Conservation (phyloP, 305 asterid species). For the Fraxinus sp. region DNA sequence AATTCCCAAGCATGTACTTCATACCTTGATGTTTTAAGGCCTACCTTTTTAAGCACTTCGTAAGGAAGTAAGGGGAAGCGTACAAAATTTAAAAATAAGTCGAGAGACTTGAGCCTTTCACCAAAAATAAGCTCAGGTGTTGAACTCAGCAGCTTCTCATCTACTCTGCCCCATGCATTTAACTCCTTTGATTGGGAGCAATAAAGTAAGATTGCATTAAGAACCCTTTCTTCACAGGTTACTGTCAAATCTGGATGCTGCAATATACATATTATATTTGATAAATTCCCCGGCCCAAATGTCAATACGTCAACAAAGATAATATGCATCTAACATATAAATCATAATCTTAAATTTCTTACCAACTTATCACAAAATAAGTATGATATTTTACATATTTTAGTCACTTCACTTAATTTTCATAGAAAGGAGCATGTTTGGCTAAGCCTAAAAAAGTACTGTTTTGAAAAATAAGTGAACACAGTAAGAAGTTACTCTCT, state of each 20-base stretch:
- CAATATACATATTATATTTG: conserved; percentile 15
- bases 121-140: conserved; percentile 59
- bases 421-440: background rate
- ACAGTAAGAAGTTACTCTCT: background rate
- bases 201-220: conserved; percentile 80
- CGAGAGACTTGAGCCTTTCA: conserved; percentile 54
- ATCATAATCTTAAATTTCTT: background rate
- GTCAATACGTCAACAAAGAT: background rate
- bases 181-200: conserved; percentile 62
- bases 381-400: background rate
- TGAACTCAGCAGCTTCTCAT: conserved; percentile 50
- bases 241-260: conserved; percentile 96
- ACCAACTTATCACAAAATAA: background rate
- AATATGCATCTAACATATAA: background rate
- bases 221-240: conserved; percentile 93
- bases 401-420: background rate
- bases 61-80: conserved; percentile 77
- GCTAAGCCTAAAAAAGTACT: background rate
- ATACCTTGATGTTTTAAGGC: conserved; percentile 7
- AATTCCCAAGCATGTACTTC: conserved; percentile 1
- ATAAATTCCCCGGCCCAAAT: background rate
- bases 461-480: background rate
- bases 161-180: conserved; percentile 68
- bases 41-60: conserved; percentile 64
- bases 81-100: conserved; percentile 50